These are phyloP conservation scores for Cystobasidium onofrii DNA, from an alignment of 768 basidiomycete genomes.

Conservation along the genomic window DNA sequence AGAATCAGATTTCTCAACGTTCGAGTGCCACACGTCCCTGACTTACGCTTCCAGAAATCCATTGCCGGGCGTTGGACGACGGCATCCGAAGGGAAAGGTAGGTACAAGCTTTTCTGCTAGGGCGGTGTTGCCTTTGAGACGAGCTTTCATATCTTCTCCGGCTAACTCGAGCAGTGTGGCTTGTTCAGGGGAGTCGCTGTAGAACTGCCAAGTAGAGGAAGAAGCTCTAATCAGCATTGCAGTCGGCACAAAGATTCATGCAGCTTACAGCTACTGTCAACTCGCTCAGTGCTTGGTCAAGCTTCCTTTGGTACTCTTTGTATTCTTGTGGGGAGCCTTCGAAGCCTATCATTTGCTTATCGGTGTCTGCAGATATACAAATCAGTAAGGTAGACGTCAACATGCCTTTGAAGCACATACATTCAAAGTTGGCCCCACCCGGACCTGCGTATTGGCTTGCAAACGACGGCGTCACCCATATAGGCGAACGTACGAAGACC, in stretches of 20 bases:
- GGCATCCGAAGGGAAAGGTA: constrained; percentile 14
- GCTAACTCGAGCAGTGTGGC: not conserved
- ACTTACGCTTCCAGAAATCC: constrained; percentile 25
- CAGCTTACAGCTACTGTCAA: not conserved
- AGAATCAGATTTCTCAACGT: too few relatives aligned
- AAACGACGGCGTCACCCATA: constrained; percentile 13
- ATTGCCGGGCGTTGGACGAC: constrained; percentile 30
- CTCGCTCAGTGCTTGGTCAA: not conserved
- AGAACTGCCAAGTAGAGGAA: not conserved
- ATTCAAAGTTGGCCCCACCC: not conserved
- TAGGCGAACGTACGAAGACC: not conserved
- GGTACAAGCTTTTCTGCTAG: constrained; percentile 23
- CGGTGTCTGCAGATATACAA: not conserved
- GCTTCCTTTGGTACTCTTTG: not conserved
- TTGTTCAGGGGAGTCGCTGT: constrained; percentile 1
- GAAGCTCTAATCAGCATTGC: not conserved
- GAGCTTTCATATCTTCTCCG: not conserved
- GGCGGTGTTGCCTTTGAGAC: not conserved
- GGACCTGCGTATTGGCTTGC: not conserved
- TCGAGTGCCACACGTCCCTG: too few relatives aligned
- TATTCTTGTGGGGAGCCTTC: not conserved
- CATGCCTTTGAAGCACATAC: too few relatives aligned
- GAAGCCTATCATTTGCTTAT: not conserved
- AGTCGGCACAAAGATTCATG: not conserved
- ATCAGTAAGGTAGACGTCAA: too few relatives aligned